These are phyloP conservation scores for Phaeophleospora eucalypticola DNA, from an alignment of 2,329 filamentous ascomycete genomes.

Conservation along the genomic window DNA sequence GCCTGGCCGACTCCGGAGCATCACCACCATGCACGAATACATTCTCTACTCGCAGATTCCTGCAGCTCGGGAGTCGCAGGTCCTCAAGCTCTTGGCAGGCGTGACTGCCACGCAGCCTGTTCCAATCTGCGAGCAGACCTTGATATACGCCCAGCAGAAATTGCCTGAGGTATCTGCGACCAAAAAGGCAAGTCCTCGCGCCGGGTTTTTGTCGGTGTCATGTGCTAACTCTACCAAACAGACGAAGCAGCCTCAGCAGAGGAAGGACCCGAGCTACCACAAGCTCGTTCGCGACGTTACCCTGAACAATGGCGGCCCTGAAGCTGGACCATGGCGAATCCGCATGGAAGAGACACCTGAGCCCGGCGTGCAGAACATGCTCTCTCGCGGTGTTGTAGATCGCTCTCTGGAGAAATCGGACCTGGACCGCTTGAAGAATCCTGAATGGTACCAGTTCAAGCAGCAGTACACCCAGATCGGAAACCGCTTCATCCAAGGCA, in stretches of 20 bases:
- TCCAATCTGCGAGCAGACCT: slow-evolving; percentile 50
- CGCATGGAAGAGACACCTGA: slow-evolving; percentile 36
- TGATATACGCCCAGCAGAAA: slow-evolving; percentile 54
- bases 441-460: slow-evolving; percentile 21
- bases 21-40: slow-evolving; percentile 56
- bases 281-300: slow-evolving; percentile 20
- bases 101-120: slow-evolving; percentile 59
- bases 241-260: slow-evolving; percentile 14
- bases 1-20: no score
- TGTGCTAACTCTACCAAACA: background rate
- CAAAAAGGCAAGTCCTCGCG: slow-evolving; percentile 20
- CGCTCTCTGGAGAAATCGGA: slow-evolving; percentile 48
- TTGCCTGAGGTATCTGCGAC: slow-evolving; percentile 24
- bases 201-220: background rate
- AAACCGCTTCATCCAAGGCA: slow-evolving; percentile 55
- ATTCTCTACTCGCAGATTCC: slow-evolving; percentile 59
- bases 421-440: slow-evolving; percentile 17
- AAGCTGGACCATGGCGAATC: slow-evolving; percentile 20
- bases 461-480: slow-evolving; percentile 56
- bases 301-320: slow-evolving; percentile 1
- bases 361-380: slow-evolving; percentile 51
- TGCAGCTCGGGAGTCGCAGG: slow-evolving; percentile 53
- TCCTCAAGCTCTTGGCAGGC: slow-evolving; percentile 59
- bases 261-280: slow-evolving; percentile 17
- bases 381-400: slow-evolving; percentile 49